These are phyloP conservation scores for Pichia exigua DNA, from an alignment of 805 yeast genomes.

Conservation along the genomic window DNA sequence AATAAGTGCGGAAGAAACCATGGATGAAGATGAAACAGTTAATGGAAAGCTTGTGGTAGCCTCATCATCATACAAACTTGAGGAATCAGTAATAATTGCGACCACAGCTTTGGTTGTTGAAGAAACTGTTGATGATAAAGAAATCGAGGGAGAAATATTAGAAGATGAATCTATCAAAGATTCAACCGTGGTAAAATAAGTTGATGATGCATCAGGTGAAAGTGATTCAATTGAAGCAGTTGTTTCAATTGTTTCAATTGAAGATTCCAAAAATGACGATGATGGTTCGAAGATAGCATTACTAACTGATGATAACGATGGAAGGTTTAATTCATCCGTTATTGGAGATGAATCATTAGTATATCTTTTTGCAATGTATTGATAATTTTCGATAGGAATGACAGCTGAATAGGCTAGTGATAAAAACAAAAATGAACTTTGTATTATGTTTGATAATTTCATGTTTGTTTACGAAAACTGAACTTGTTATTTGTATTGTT, in stretches of 20 bases:
- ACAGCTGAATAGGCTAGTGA: constrained; percentile 16
- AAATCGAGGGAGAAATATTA: not conserved
- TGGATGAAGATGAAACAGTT: not conserved
- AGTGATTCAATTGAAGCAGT: not conserved
- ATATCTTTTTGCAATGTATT: constrained; percentile 19
- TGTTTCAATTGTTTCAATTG: not conserved
- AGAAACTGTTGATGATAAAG: not conserved
- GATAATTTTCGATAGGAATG: constrained; percentile 4
- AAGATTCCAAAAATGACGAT: not conserved
- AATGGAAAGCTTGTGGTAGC: too few species aligned
- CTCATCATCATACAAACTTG: not conserved
- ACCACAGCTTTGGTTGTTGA: not conserved
- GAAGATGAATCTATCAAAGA: not conserved
- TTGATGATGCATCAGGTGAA: too few species aligned
- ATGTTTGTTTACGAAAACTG: not conserved
- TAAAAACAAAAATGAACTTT: constrained; percentile 1
- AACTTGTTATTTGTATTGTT: not conserved
- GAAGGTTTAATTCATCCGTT: not conserved
- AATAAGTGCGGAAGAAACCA: not conserved
- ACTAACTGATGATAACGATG: not conserved
- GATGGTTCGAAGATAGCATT: not conserved
- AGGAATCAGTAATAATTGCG: not conserved
- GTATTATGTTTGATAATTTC: not conserved
- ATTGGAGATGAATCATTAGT: constrained; percentile 16
- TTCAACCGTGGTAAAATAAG: too few species aligned